Percentiles rank a stretch among this genome's conserved stretches.
Evolutionary conservation across 371 early-diverging fungal genomes (phyloP).

Genomic region (Dinochytrium kinnereticum): DNA sequence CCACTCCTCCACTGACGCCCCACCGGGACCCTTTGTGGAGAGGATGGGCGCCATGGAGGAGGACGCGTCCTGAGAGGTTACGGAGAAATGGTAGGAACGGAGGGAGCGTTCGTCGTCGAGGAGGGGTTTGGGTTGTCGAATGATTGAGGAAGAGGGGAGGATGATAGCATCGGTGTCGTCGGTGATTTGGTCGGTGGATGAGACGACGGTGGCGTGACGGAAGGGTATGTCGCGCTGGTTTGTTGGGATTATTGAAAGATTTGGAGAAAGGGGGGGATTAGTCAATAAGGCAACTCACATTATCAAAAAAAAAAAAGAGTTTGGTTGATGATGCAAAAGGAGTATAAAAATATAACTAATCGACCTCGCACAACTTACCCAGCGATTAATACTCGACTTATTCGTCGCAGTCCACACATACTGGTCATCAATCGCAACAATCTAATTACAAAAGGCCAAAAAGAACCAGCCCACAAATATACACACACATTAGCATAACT

Average conservation of each 20-base stretch:
- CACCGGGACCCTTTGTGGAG: neutral
- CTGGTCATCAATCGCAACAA: constrained; percentile 76
- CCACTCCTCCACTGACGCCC: constrained; percentile 10
- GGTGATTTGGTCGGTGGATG: constrained; percentile 42
- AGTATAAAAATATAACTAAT: no score
- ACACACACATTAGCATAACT: no score
- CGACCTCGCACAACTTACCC: no score
- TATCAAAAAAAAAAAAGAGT: no score
- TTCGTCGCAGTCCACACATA: constrained; percentile 93
- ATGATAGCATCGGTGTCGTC: constrained; percentile 33
- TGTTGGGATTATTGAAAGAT: no score
- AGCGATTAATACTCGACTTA: constrained; percentile 79
- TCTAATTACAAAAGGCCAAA: constrained; percentile 41
- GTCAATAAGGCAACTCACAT: no score
- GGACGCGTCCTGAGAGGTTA: constrained; percentile 49
- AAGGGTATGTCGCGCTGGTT: constrained; percentile 65
- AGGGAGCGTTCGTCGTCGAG: constrained; percentile 35
- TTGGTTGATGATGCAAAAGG: no score
- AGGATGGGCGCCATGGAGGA: neutral
- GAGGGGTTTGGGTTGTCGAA: constrained; percentile 28
- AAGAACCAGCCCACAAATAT: no score
- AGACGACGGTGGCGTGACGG: constrained; percentile 35
- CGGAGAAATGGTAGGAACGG: constrained; percentile 53
- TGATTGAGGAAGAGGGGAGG: constrained; percentile 55
- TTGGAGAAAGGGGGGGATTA: no score